Evolutionary conservation across 1,284 basidiomycete species (phyloP).

Genomic region (Mrakiaceae sp.): DNA sequence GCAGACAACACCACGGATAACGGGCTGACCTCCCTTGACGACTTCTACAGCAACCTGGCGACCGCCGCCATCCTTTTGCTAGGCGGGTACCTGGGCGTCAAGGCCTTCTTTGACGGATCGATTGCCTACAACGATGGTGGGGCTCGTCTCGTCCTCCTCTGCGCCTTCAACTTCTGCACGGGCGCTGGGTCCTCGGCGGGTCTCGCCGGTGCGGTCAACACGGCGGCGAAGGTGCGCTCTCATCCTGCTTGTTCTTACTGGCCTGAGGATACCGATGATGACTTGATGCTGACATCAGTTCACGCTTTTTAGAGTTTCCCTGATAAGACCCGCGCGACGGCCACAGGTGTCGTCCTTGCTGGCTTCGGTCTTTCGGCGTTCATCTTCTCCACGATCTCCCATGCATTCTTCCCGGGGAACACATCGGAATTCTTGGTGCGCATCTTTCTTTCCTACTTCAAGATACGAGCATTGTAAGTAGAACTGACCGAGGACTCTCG

Average conservation of each 20-base stretch:
- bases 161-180: conserved; percentile 30
- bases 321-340: conserved; percentile 43
- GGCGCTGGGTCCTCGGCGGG: conserved; percentile 33
- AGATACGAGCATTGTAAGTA: not conserved
- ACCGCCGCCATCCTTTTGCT: conserved; percentile 45
- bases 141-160: conserved; percentile 20
- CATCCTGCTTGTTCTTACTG: not conserved
- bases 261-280: no score
- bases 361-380: conserved; percentile 79
- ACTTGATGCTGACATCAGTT: not conserved
- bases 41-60: conserved; percentile 27
- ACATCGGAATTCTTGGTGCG: conserved; percentile 50
- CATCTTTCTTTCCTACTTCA: not conserved
- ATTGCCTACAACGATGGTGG: conserved; percentile 21
- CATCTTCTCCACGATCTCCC: conserved; percentile 57
- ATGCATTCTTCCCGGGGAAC: conserved; percentile 54
- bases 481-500: no score
- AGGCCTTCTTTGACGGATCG: conserved; percentile 45
- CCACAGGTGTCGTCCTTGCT: conserved; percentile 60
- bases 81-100: conserved; percentile 55
- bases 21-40: conserved; percentile 24
- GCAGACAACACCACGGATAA: not conserved
- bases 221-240: conserved; percentile 27
- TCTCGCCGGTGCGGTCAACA: conserved; percentile 32
- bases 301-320: conserved; percentile 4